Base-by-base conservation (phyloP, 176 grass and related monocot genomes). In the Bromus sterilis region DNA sequence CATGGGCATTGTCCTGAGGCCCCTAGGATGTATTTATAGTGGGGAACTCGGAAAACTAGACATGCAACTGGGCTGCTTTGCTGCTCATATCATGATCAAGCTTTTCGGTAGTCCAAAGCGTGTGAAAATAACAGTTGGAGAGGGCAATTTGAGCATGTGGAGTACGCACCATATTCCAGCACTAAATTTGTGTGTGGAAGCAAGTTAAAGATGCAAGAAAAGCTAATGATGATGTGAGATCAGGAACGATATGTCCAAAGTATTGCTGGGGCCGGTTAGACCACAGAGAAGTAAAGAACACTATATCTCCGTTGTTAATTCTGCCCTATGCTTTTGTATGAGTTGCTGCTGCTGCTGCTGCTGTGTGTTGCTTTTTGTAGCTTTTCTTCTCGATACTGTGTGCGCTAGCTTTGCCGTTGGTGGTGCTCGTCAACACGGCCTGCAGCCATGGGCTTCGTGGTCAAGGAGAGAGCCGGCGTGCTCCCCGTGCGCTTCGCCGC, bases 21-120 rank as follows among this genome's bases (percentile, higher is more conserved):
- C 33, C 37, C 44, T 18, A 7, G 31, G 60, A 55, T 43, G 59
- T 96, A 91, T 89, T 76, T 97, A 97, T 97, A 96, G 87, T 44
- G 29, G 37, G 29, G 56, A 31, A 9, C 15, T 66, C 14, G 15
- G 1, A 44, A 71, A 28, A 12, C 9, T 9, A 14, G 3, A 36
- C 18, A 41, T 33, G 31, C 21, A 37, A 39, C 13, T 69, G 20
- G 61, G 39, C 25, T 12, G 21, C 62, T 58, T 60, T 75, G 30
- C 41, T 31, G 60, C 58, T 18, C 44, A 67, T 78, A 44, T 82
- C 64, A 72, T 29, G 35, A 35, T 78, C 46, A 75, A 7, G 11
- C 31, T 34, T 78, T 83, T 83, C 30, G 24, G 15, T 14, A 72
- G 42, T 28, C 12, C 29, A 81, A 78, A 86, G 66, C 55, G 36